Conservation (phyloP, 2,329 filamentous ascomycete species). For the Tolypocladium ophioglossoides region DNA sequence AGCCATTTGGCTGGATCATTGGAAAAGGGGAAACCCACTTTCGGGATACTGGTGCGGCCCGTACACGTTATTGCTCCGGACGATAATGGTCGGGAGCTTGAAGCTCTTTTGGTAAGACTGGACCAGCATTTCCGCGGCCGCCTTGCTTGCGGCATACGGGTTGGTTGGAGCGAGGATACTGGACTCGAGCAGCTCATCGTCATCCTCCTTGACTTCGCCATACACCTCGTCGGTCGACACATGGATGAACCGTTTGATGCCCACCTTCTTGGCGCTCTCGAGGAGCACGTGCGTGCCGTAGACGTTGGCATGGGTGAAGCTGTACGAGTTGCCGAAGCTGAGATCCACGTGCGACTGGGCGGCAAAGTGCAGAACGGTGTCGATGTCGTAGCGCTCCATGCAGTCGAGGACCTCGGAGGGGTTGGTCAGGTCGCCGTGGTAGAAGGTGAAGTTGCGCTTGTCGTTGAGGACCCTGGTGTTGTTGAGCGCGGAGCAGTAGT, state of each 20-base stretch:
- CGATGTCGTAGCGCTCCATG: slow-evolving; percentile 60
- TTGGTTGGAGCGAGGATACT: slow-evolving; percentile 72
- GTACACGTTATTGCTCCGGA: slow-evolving; percentile 77
- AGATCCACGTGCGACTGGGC: slow-evolving; percentile 79
- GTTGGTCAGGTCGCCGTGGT: slow-evolving; percentile 69
- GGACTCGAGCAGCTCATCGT: slow-evolving; percentile 60
- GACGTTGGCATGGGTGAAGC: slow-evolving; percentile 73
- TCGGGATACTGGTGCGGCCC: slow-evolving; percentile 77
- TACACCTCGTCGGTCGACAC: slow-evolving; percentile 82
- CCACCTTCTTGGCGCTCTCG: slow-evolving; percentile 63
- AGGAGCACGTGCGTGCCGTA: slow-evolving; percentile 76
- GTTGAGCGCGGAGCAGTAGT: slow-evolving; percentile 72
- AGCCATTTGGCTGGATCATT: slow-evolving; percentile 1
- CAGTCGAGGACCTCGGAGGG: slow-evolving; percentile 59
- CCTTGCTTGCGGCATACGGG: slow-evolving; percentile 72
- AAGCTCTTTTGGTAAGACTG: slow-evolving; percentile 79
- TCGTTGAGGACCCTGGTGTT: slow-evolving; percentile 62
- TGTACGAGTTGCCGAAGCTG: slow-evolving; percentile 73
- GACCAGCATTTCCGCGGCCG: slow-evolving; percentile 77
- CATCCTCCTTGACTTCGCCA: slow-evolving; percentile 63
- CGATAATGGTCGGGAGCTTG: slow-evolving; percentile 68
- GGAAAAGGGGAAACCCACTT: slow-evolving; percentile 41
- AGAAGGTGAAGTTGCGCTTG: slow-evolving; percentile 65
- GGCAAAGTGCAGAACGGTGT: slow-evolving; percentile 75
- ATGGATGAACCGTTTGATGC: slow-evolving; percentile 66